Conservation (phyloP, 2,329 filamentous ascomycete species). For the Hymenoscyphus albidus region DNA sequence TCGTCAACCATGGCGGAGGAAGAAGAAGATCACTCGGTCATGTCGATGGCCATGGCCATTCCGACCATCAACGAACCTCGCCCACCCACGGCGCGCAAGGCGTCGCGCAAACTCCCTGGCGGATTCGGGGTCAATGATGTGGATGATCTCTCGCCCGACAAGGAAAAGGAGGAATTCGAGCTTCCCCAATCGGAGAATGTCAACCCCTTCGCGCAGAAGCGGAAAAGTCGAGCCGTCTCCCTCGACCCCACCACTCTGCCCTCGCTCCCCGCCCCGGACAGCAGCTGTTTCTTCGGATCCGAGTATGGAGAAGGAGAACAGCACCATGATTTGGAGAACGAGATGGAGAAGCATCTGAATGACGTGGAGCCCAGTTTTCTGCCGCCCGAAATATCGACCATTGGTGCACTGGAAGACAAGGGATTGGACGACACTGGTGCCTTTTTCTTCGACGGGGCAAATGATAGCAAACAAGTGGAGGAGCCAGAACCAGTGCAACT, state of each 20-base stretch:
- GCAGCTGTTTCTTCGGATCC: conserved; percentile 31
- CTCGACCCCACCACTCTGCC: conserved; percentile 28
- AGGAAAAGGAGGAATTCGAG: conserved; percentile 21
- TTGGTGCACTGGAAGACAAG: conserved; percentile 41
- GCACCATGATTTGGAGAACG: conserved; percentile 24
- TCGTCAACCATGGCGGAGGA: conserved; percentile 32
- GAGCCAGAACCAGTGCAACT: neutral
- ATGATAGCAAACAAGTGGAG: neutral
- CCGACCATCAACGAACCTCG: conserved; percentile 19
- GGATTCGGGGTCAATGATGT: conserved; percentile 29
- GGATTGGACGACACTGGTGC: conserved; percentile 51
- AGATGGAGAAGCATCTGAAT: conserved; percentile 46
- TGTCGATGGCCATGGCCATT: conserved; percentile 16
- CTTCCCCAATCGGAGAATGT: conserved; percentile 26
- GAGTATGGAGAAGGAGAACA: conserved; percentile 30
- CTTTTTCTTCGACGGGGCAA: conserved; percentile 50
- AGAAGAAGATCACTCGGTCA: conserved; percentile 21
- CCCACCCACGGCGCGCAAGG: conserved; percentile 30
- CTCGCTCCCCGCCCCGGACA: conserved; percentile 26
- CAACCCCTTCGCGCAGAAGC: conserved; percentile 19
- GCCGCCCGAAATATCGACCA: conserved; percentile 50
- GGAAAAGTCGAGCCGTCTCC: conserved; percentile 23
- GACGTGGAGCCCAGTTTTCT: conserved; percentile 66
- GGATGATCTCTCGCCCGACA: conserved; percentile 30
- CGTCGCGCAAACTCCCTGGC: conserved; percentile 28